Evolutionary conservation across 495 filamentous ascomycete species (phyloP), one percentile per base, ranked within the genome.

Genomic region (Podospora australis): DNA sequence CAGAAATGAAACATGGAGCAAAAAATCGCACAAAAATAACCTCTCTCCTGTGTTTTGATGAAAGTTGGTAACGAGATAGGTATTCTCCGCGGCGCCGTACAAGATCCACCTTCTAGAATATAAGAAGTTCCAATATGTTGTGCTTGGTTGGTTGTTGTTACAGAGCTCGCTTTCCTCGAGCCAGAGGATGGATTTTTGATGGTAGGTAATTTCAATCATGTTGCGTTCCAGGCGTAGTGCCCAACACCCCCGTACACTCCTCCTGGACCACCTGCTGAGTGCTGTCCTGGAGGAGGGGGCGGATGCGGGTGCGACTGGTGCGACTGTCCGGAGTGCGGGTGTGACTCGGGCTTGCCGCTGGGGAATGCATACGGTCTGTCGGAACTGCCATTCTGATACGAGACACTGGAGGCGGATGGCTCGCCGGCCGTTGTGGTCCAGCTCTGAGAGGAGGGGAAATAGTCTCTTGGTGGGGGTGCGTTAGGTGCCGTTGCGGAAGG

Each of bases 401-500:
- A 36, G 11, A 36, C 32, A 17, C 32, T 58, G 2, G 62, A 48
- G 10, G 67, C 54, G 29, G 59, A 59, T 6, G 54, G 49, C 38
- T 72, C 70, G 30, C 68, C 66, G 2, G 70, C 66, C 17, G 70
- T 67, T 11, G 67, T 66, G 14, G 67, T 70, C 70, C 70, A 73
- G 23, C 64, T 67, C 36, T 67, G 63, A 8, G 66, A 57, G 4
- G 70, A 53, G n/a, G 72, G 67, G 49, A 70, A 73, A 48, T 73
- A 73, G 28, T 75, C 72, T 23, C 72, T 63, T 13, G 67, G 60
- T 9, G 69, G 67, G 21, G 62, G 62, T 20, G 60, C 54, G 6
- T 53, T 49, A 16, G 48, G 23, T 6, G 50, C 20, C 14, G 50
- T 47, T 48, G 54, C 32, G 6, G 32, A 52, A 32, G 29, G 49